Base-by-base conservation (phyloP, 768 basidiomycete species). In the Suillus discolor region DNA sequence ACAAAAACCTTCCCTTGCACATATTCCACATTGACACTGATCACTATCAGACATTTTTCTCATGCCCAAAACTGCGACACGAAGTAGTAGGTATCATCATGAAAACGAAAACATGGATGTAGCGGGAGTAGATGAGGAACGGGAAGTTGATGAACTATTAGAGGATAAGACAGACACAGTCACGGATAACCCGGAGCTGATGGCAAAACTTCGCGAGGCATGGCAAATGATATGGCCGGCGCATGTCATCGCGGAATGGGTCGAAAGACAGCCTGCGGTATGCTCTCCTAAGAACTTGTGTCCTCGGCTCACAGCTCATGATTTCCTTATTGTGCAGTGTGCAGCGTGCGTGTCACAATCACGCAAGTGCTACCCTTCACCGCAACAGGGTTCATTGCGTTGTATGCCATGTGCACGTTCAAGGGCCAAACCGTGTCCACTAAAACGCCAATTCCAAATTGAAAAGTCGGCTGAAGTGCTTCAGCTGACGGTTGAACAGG, bases 371-470 rank as follows among this genome's bases (percentile, higher is more conserved):
- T 62, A 65, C 34, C 31, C 31, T 36, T 34, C 54, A 63, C 23
- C 65, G 6, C 51, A 49, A 25, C 20, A 51, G 15, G 49, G 61
- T 49, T 41, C 49, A 23, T 20, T 65, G 45, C 65, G 65, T 23
- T 65, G 65, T 28, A 42, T 36, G 38, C 45, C 65, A 39, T 65
- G 65, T 34, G 65, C 65, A 36, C 65, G 49, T 41, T 34, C 62
- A 12, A 63, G 62, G 36, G 45, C 47, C 12, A 62, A 44, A 34
- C 59, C 65, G 11, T 65, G 65, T 42, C 49, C 65, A 23, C 61
- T 61, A 15, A 45, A 42, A 38, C 42, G 61, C 25, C 49, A 49
- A 23, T 65, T 65, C 34, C 65, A 65, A 53, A 34, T 62, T 53
- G 45, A 65, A 41, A 62, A 62, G 31, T 25, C 62, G 15, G 62